Evolutionary conservation across 805 yeast species (phyloP).

Genomic region (Danielozyma ontarioensis): DNA sequence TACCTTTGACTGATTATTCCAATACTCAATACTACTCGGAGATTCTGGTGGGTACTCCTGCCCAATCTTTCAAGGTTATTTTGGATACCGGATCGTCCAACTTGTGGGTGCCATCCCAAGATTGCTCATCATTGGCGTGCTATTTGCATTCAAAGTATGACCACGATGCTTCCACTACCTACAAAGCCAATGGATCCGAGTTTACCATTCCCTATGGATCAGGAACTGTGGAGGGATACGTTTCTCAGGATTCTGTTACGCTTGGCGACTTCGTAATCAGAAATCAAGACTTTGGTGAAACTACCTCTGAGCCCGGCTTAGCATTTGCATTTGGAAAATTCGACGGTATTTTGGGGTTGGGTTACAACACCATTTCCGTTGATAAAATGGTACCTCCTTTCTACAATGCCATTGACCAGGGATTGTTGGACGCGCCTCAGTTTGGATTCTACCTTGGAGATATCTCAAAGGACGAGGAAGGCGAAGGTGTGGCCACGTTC

Average conservation of each 20-base stretch:
- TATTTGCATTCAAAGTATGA: slow-evolving; percentile 89
- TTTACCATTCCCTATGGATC: slow-evolving; percentile 89
- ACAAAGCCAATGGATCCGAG: slow-evolving; percentile 79
- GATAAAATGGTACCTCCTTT: slow-evolving; percentile 89
- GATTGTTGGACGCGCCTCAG: slow-evolving; percentile 75
- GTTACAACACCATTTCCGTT: slow-evolving; percentile 87
- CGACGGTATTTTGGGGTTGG: slow-evolving; percentile 96
- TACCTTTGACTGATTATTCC: slow-evolving; percentile 87
- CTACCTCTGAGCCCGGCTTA: slow-evolving; percentile 94
- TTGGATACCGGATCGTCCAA: slow-evolving; percentile 96
- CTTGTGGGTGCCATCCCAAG: slow-evolving; percentile 90
- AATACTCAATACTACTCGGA: slow-evolving; percentile 97
- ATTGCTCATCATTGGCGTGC: slow-evolving; percentile 93
- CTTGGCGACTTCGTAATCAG: slow-evolving; percentile 83
- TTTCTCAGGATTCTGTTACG: slow-evolving; percentile 77
- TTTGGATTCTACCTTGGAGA: slow-evolving; percentile 92
- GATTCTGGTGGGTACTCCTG: slow-evolving; percentile 87
- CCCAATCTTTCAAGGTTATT: slow-evolving; percentile 88
- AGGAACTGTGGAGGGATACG: slow-evolving; percentile 87
- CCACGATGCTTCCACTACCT: slow-evolving; percentile 75
- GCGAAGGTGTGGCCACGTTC: slow-evolving; percentile 90
- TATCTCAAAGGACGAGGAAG: slow-evolving; percentile 53
- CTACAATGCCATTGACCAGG: slow-evolving; percentile 79
- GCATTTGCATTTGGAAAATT: slow-evolving; percentile 98
- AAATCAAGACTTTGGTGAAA: slow-evolving; percentile 93